A percentile compares a stretch with the other conserved stretches of the same genome.
Evolutionary conservation across 2,329 filamentous ascomycete species (phyloP).

Genomic region (Sporothrix brasiliensis): DNA sequence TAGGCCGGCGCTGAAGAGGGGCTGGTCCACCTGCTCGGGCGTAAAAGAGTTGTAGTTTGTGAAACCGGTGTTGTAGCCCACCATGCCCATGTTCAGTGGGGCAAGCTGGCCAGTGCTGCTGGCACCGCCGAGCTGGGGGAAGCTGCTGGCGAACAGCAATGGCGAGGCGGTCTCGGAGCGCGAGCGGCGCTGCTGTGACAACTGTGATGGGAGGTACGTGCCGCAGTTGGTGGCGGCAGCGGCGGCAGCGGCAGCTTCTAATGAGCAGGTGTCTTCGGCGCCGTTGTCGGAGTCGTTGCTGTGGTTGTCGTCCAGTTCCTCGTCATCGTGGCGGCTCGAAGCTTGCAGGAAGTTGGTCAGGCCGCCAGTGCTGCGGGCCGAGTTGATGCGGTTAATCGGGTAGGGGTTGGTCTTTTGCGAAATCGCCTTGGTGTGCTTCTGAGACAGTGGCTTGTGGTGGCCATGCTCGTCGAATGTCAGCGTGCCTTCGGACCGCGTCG

Average conservation of each 20-base stretch:
- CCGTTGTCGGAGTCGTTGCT: slow-evolving; percentile 33
- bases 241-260: slow-evolving; percentile 39
- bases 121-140: slow-evolving; percentile 36
- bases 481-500: slow-evolving; percentile 62
- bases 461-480: slow-evolving; percentile 65
- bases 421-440: slow-evolving; percentile 62
- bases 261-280: slow-evolving; percentile 28
- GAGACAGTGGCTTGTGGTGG: slow-evolving; percentile 62
- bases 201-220: slow-evolving; percentile 27
- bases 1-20: slow-evolving; percentile 65
- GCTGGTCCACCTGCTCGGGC: slow-evolving; percentile 55
- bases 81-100: slow-evolving; percentile 61
- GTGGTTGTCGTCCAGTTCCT: slow-evolving; percentile 42
- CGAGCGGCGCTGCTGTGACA: slow-evolving; percentile 53
- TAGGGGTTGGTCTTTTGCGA: slow-evolving; percentile 66
- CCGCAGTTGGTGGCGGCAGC: slow-evolving; percentile 42
- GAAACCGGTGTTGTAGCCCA: slow-evolving; percentile 54
- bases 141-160: slow-evolving; percentile 51
- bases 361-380: slow-evolving; percentile 57
- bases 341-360: slow-evolving; percentile 42
- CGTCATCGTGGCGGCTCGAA: slow-evolving; percentile 43
- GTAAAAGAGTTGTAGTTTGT: slow-evolving; percentile 50
- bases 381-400: slow-evolving; percentile 61
- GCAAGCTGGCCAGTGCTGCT: slow-evolving; percentile 53
- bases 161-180: slow-evolving; percentile 67